Percentiles rank a stretch among this genome's conserved stretches.
Evolutionary conservation across 148 eudicot species (phyloP).

Genomic region (Linanthus parryae): DNA sequence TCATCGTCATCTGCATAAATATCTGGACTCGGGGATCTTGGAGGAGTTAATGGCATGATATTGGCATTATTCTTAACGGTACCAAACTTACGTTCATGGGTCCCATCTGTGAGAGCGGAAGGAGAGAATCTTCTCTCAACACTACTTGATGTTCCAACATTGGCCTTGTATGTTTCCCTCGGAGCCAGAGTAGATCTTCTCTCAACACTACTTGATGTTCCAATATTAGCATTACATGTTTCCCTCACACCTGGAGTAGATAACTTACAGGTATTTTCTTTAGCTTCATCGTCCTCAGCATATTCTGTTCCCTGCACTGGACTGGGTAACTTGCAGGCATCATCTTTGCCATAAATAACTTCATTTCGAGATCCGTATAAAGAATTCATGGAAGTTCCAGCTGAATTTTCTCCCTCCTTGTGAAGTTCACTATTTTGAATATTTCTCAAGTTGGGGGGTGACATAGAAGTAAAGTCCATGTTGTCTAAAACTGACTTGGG

Average conservation of each 20-base stretch:
- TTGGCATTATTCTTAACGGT: slow-evolving; percentile 5
- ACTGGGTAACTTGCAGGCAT: too few relatives aligned
- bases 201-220: not conserved
- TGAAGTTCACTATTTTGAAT: slow-evolving; percentile 12
- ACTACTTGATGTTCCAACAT: not conserved
- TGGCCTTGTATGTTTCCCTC: not conserved
- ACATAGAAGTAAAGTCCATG: slow-evolving; percentile 18
- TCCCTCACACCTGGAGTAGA: too few relatives aligned
- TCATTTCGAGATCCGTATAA: slow-evolving; percentile 1
- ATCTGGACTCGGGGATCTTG: slow-evolving; percentile 43
- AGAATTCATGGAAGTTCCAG: slow-evolving; percentile 10
- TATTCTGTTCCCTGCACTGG: too few relatives aligned
- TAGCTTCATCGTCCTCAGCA: too few relatives aligned
- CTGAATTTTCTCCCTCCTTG: slow-evolving; percentile 13
- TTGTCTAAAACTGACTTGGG: slow-evolving; percentile 75
- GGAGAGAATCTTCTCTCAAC: slow-evolving; percentile 4
- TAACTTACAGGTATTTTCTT: too few relatives aligned
- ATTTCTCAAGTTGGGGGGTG: slow-evolving; percentile 9
- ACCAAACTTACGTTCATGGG: not conserved
- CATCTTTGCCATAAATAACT: too few relatives aligned
- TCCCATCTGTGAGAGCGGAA: slow-evolving; percentile 11
- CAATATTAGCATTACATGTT: not conserved
- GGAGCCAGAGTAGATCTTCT: not conserved
- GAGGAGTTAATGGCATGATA: slow-evolving; percentile 23
- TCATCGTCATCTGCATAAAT: slow-evolving; percentile 40